phyloP scores from a whole-genome alignment of 139 green algal genomes.

The Micractinium sp. region DNA sequence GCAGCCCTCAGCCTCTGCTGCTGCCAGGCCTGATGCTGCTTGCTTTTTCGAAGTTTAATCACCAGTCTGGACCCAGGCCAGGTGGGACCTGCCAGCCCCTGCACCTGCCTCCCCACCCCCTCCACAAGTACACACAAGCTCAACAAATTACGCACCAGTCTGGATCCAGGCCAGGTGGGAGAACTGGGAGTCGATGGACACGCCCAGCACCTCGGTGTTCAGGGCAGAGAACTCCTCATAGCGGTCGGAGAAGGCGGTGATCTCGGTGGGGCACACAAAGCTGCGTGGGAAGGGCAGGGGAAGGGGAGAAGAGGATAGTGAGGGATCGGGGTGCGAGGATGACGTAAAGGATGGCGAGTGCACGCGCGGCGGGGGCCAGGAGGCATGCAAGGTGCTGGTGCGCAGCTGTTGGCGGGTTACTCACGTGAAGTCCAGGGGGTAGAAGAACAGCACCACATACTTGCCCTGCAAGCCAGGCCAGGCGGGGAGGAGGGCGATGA shows the following conservation, averaged over 20 bases:
- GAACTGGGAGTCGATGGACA: conserved; percentile 96
- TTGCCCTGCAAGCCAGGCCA: conserved; percentile 72
- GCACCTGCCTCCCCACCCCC: background rate
- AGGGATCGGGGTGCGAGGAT: too few species aligned
- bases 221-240: conserved; percentile 91
- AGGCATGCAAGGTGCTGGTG: too few species aligned
- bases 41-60: too few species aligned
- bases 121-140: background rate
- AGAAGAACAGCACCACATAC: conserved; percentile 99
- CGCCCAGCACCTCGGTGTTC: conserved; percentile 89
- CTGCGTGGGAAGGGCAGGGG: conserved; percentile 2
- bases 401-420: too few species aligned
- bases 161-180: conserved; percentile 98
- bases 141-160: conserved; percentile 59
- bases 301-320: background rate
- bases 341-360: too few species aligned
- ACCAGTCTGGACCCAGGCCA: background rate
- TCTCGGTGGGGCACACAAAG: conserved; percentile 95
- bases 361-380: too few species aligned
- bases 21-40: too few species aligned
- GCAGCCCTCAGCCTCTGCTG: too few species aligned
- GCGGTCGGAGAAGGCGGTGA: conserved; percentile 97
- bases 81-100: background rate
- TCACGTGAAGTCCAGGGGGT: conserved; percentile 98
- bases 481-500: too few species aligned